Evolutionary conservation across 2,329 filamentous ascomycete genomes (phyloP), one percentile per base, ranked within the genome.

Genomic region (Verticillium nubilum): DNA sequence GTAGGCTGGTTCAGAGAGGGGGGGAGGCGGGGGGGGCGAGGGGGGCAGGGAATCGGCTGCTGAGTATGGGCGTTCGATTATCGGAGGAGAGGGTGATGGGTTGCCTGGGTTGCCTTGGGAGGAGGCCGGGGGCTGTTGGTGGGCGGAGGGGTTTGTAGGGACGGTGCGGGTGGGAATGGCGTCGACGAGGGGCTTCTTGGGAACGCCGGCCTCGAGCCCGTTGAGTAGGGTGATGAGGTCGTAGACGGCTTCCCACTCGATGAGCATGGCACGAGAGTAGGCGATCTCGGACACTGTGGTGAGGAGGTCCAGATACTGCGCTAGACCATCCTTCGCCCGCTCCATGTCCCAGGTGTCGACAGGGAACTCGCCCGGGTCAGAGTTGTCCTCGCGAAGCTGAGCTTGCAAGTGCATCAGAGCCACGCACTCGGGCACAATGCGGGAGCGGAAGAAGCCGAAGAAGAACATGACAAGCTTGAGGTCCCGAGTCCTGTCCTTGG

Each of bases 301-400:
- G 58, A 97, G 89, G 71, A 98, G 96, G 67, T 97, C 93, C 1
- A 98, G 85, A 69, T 96, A 97, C 72, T 97, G 93, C 57, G 93
- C 92, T 1, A 98, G 86, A 0, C 94, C 94, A 69, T 98, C 94
- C 72, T 96, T 97, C 60, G 96, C 94, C 15, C 94, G 86, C 72
- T 98, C 94, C 89, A 98, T 96, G 68, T 98, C 94, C 94, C 94
- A 98, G 54, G 92, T 84, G 67, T 98, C 96, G 1, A 97, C 87
- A 0, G 94, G 94, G 67, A 97, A 98, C 68, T 97, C 93, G 62
- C 91, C 86, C 0, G 91, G 87, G 61, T 94, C 85, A 17, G 88
- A 86, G 59, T 87, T 82, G 31, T 88, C 87, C 47, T 88, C 86
- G 50, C 91, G 88, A 33, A 97, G 96, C 69, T 97, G 90, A 17